Conservation (phyloP, 306 rosid genomes). For the Trifolium repens region DNA sequence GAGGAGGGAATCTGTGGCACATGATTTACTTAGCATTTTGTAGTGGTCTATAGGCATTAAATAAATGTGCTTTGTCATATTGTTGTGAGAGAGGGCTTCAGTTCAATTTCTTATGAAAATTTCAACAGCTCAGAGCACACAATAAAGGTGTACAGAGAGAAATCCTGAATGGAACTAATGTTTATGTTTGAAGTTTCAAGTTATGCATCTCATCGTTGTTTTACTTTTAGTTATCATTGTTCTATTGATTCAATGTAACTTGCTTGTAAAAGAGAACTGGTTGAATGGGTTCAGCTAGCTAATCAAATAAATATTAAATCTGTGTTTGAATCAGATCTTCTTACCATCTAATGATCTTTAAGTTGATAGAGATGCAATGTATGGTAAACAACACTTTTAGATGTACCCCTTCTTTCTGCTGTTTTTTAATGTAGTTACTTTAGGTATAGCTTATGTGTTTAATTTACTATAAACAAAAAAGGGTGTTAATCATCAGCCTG, state of each 20-base stretch:
- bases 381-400: not conserved
- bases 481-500: constrained; percentile 11
- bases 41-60: constrained; percentile 3
- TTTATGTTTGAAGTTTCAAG: constrained; percentile 1
- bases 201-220: constrained; percentile 14
- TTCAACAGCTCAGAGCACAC: not conserved
- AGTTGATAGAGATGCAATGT: not conserved
- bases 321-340: not conserved
- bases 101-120: constrained; percentile 33
- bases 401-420: not conserved
- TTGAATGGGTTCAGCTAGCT: constrained; percentile 13
- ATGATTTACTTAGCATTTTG: not conserved
- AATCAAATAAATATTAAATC: constrained; percentile 1
- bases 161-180: not conserved
- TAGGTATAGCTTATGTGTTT: not conserved
- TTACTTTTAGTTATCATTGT: not conserved
- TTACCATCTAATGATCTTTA: not conserved
- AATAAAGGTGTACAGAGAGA: not conserved
- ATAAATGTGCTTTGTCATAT: constrained; percentile 5
- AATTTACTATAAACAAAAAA: constrained; percentile 9
- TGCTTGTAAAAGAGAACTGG: constrained; percentile 6
- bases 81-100: not conserved
- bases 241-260: constrained; percentile 11
- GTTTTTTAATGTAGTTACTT: not conserved
- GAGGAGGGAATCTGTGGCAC: constrained; percentile 15